phyloP scores from a whole-genome alignment of 495 filamentous ascomycete genomes.

The Neurospora sp. region DNA sequence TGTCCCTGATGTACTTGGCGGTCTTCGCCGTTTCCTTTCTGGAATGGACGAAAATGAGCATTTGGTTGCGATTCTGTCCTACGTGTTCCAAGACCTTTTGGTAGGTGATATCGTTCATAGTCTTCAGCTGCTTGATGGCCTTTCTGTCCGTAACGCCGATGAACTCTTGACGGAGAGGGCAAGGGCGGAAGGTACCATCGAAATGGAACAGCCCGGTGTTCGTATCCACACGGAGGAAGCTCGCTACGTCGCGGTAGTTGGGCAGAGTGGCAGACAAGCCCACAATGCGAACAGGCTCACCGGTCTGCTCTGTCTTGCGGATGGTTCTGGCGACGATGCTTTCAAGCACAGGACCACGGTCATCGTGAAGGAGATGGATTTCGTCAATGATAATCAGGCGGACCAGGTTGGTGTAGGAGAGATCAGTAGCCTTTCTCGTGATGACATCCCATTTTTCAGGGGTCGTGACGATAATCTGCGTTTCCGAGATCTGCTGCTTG shows the following conservation, averaged over 20 bases:
- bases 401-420: constrained; percentile 94
- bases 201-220: constrained; percentile 88
- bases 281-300: constrained; percentile 80
- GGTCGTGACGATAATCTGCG: constrained; percentile 96
- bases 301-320: constrained; percentile 83
- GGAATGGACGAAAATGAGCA: constrained; percentile 98
- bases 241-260: constrained; percentile 94
- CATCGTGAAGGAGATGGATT: constrained; percentile 95
- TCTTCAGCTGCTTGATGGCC: constrained; percentile 97
- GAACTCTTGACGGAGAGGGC: constrained; percentile 91
- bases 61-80: constrained; percentile 80
- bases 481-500: constrained; percentile 96
- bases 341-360: constrained; percentile 92
- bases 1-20: constrained; percentile 89
- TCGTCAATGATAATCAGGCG: constrained; percentile 94
- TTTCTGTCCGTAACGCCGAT: constrained; percentile 97
- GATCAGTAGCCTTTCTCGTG: constrained; percentile 92
- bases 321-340: constrained; percentile 95
- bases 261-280: constrained; percentile 92
- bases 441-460: constrained; percentile 99
- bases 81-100: constrained; percentile 97
- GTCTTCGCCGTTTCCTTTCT: constrained; percentile 97
- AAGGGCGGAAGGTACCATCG: constrained; percentile 87
- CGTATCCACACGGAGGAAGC: constrained; percentile 86
- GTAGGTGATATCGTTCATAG: constrained; percentile 98